These are phyloP conservation scores for Parastagonospora nodorum DNA, from an alignment of 2,329 filamentous ascomycete genomes.

Conservation along the genomic window DNA sequence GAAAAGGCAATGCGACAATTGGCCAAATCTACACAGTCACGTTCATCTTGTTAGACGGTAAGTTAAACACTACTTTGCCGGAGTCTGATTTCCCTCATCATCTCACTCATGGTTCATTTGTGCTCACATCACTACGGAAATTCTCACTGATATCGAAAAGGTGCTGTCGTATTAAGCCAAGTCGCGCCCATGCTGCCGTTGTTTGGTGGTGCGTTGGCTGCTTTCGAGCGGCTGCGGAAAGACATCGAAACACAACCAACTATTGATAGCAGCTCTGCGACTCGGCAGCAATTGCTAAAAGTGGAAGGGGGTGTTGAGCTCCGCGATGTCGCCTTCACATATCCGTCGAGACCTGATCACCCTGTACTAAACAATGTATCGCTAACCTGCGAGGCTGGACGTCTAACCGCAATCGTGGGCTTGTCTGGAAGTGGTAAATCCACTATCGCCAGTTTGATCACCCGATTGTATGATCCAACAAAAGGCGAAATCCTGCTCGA, in stretches of 20 bases:
- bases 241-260: constrained; percentile 59
- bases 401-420: constrained; percentile 51
- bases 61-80: constrained; percentile 3
- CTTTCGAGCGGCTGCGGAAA: constrained; percentile 62
- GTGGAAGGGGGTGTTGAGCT: constrained; percentile 56
- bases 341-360: constrained; percentile 48
- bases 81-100: neutral
- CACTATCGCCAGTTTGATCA: constrained; percentile 47
- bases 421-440: constrained; percentile 51
- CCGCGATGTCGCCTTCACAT: constrained; percentile 48
- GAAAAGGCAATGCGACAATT: constrained; percentile 39
- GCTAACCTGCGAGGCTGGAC: constrained; percentile 44
- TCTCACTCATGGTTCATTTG: constrained; percentile 5
- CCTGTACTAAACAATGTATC: constrained; percentile 46
- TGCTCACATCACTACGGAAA: too few species aligned
- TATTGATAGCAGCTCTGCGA: constrained; percentile 44
- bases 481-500: constrained; percentile 62
- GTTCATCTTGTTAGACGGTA: constrained; percentile 59
- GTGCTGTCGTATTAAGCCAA: constrained; percentile 53
- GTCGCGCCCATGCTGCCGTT: constrained; percentile 56
- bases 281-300: constrained; percentile 27
- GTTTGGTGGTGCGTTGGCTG: constrained; percentile 55
- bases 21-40: constrained; percentile 62
- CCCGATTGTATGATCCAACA: constrained; percentile 49
- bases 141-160: constrained; percentile 21